Evolutionary conservation across 352 stramenopile genomes (phyloP).

Genomic region (Globisporangium camurandrum): DNA sequence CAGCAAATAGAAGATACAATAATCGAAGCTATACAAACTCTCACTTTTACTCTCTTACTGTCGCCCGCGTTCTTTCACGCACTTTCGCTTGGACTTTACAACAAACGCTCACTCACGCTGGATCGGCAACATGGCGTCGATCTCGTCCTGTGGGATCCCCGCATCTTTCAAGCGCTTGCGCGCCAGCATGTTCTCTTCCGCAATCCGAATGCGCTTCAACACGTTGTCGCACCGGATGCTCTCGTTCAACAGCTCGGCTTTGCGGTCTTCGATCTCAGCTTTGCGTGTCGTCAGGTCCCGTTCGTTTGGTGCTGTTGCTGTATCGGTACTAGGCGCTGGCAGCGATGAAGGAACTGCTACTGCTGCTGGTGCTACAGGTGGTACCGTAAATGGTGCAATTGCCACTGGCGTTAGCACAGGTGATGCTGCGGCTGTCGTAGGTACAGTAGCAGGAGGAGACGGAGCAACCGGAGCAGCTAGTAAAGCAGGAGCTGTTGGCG

Average conservation of each 20-base stretch:
- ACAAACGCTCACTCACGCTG: neutral
- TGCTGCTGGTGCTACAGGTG: neutral
- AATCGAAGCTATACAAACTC: too few species aligned
- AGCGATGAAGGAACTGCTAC: too few species aligned
- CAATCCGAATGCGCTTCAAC: slow-evolving; percentile 10
- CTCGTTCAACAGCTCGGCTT: slow-evolving; percentile 6
- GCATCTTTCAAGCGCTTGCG: slow-evolving; percentile 34
- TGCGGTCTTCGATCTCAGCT: slow-evolving; percentile 9
- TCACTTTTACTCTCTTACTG: too few species aligned
- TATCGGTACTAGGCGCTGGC: neutral
- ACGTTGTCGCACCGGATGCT: slow-evolving; percentile 13
- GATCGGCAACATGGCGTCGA: slow-evolving; percentile 6
- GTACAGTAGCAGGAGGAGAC: too few species aligned
- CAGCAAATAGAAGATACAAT: too few species aligned
- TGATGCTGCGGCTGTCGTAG: neutral
- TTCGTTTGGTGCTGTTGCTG: neutral
- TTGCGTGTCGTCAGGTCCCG: slow-evolving; percentile 2
- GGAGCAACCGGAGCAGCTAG: too few species aligned
- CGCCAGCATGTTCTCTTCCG: slow-evolving; percentile 16
- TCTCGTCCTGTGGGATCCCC: slow-evolving; percentile 6
- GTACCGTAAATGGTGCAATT: neutral
- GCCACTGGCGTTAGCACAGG: neutral
- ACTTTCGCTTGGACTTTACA: too few species aligned
- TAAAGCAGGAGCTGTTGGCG: too few species aligned
- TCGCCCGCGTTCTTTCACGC: too few species aligned